Conservation (phyloP, 108 stramenopile species). For the Skeletonema potamos region DNA sequence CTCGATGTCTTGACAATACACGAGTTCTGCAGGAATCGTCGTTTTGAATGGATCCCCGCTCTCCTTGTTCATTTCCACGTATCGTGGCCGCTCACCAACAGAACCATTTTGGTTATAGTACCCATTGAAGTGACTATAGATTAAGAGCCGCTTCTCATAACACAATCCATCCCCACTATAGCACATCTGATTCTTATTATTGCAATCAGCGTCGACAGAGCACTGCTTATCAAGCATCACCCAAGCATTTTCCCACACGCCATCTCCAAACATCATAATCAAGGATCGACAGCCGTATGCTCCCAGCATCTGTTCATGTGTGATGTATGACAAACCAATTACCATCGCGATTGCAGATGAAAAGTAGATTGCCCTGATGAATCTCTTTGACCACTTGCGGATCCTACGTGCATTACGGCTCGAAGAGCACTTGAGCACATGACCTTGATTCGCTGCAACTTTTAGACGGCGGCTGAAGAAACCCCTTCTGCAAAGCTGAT, state of each 20-base stretch:
- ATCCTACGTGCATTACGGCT: neutral
- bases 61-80: neutral
- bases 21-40: neutral
- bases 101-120: neutral
- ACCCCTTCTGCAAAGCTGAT: constrained; percentile 2
- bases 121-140: constrained; percentile 5
- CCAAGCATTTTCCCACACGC: neutral
- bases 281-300: neutral
- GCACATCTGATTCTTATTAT: neutral
- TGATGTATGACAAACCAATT: neutral
- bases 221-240: neutral
- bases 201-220: neutral
- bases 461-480: neutral
- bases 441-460: neutral
- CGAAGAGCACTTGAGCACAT: neutral
- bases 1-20: neutral
- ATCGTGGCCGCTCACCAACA: neutral
- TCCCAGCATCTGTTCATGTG: neutral
- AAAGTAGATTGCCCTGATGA: neutral
- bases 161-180: neutral
- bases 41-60: neutral
- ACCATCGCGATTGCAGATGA: neutral
- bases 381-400: neutral
- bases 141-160: neutral
- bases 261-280: neutral